Conservation (phyloP, 768 basidiomycete genomes). For the Leccinum olivaceopallidum region DNA sequence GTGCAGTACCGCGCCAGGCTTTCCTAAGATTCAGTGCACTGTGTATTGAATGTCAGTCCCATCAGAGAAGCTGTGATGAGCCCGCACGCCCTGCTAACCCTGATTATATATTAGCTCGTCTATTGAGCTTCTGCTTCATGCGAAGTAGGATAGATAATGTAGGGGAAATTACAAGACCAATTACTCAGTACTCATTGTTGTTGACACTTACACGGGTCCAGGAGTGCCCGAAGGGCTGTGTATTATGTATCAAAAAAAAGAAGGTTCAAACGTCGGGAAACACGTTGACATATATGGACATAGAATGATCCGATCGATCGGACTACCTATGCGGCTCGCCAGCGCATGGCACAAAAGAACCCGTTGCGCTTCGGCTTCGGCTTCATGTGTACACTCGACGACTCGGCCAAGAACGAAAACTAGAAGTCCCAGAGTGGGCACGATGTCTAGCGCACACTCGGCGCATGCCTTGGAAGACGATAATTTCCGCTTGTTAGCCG, state of each 20-base stretch:
- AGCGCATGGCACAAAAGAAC: background rate
- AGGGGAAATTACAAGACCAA: no score
- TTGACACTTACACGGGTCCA: no score
- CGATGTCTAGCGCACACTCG: background rate
- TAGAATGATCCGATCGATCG: constrained; percentile 3
- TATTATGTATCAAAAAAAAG: background rate
- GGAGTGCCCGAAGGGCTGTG: no score
- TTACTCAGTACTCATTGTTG: no score
- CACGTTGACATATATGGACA: background rate
- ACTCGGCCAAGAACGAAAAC: background rate
- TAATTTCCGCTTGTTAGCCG: constrained; percentile 8
- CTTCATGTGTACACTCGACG: background rate
- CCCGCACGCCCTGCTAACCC: no score
- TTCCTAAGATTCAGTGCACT: no score
- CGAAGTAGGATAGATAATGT: no score
- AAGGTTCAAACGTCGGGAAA: background rate
- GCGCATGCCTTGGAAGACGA: background rate
- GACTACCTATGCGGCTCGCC: constrained; percentile 2
- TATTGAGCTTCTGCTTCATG: no score
- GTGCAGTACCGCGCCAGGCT: no score
- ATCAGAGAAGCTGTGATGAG: no score
- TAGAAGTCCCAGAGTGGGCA: background rate
- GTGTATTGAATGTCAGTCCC: no score
- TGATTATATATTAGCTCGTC: no score
- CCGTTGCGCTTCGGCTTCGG: constrained; percentile 1